A percentile compares a stretch with the other conserved stretches of the same genome.
phyloP scores from a whole-genome alignment of 2,329 filamentous ascomycete species.

The Sphaerostilbella broomeana region DNA sequence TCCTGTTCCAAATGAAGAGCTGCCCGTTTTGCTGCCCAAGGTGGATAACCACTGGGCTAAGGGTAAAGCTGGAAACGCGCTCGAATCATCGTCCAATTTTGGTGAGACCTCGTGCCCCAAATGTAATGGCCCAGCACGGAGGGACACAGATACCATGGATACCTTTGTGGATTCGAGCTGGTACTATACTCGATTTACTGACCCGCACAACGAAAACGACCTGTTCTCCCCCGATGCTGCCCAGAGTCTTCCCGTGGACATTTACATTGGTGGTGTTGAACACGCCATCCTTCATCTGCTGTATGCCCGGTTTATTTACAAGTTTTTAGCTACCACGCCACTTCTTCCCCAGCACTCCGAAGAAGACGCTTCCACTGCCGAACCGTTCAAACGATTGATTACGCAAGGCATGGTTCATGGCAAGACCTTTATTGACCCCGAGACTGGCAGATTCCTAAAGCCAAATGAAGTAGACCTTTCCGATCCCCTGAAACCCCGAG shows the following conservation, averaged over 20 bases:
- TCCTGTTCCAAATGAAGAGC: slow-evolving; percentile 66
- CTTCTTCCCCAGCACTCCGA: slow-evolving; percentile 37
- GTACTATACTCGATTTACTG: slow-evolving; percentile 80
- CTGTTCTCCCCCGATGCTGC: slow-evolving; percentile 58
- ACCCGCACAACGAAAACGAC: slow-evolving; percentile 55
- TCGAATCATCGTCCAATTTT: slow-evolving; percentile 67
- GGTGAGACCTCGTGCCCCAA: slow-evolving; percentile 68
- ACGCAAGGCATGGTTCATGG: slow-evolving; percentile 94
- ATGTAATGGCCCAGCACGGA: slow-evolving; percentile 62
- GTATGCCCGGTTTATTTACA: slow-evolving; percentile 85
- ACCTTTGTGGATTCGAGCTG: slow-evolving; percentile 94
- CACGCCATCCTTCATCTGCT: slow-evolving; percentile 86
- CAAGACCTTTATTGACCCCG: slow-evolving; percentile 70
- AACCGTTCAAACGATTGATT: slow-evolving; percentile 77
- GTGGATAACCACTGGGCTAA: slow-evolving; percentile 62
- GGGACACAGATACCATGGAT: slow-evolving; percentile 93
- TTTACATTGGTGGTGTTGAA: slow-evolving; percentile 86
- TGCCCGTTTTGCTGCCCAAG: slow-evolving; percentile 69
- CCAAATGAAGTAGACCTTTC: slow-evolving; percentile 66
- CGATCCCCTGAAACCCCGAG: slow-evolving; percentile 48
- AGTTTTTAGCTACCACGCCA: slow-evolving; percentile 61
- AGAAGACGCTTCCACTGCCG: slow-evolving; percentile 38
- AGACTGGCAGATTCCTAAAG: slow-evolving; percentile 68
- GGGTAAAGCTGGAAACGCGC: slow-evolving; percentile 67
- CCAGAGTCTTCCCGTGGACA: slow-evolving; percentile 64